Conservation (phyloP, 805 yeast species). For the Cyberlindnera suaveolens region DNA sequence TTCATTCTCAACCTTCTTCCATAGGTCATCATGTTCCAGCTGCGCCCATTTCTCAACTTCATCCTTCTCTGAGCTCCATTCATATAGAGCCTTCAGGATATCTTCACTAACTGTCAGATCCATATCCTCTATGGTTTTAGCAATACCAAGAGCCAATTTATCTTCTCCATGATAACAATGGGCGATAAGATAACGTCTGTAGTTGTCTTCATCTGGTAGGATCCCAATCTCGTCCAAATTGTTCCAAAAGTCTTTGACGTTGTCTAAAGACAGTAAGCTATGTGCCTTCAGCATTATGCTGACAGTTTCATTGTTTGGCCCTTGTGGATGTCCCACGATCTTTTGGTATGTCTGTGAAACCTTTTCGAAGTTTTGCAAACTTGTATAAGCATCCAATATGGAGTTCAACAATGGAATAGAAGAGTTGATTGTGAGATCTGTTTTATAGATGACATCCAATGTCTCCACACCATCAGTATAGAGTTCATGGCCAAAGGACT, state of each 20-base stretch:
- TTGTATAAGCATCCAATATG: constrained; percentile 57
- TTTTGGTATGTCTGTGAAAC: constrained; percentile 57
- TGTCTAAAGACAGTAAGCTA: constrained; percentile 45
- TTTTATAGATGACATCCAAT: constrained; percentile 54
- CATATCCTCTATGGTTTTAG: constrained; percentile 40
- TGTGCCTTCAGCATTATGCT: constrained; percentile 61
- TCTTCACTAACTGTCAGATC: constrained; percentile 39
- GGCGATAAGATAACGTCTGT: constrained; percentile 58
- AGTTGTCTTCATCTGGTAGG: constrained; percentile 44
- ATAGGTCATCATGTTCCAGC: constrained; percentile 25
- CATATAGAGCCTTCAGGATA: constrained; percentile 41
- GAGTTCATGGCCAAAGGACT: constrained; percentile 49
- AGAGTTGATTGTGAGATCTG: constrained; percentile 52
- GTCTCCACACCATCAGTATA: constrained; percentile 64
- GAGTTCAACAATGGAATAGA: constrained; percentile 56
- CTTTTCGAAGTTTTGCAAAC: constrained; percentile 47
- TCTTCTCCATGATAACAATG: constrained; percentile 62
- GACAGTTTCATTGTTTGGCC: constrained; percentile 54
- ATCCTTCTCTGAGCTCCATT: constrained; percentile 29
- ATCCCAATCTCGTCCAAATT: constrained; percentile 43
- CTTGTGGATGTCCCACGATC: constrained; percentile 46
- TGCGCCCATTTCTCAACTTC: constrained; percentile 31
- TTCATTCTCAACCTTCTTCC: constrained; percentile 31
- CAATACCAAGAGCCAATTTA: constrained; percentile 47
- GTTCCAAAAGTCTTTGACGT: constrained; percentile 58